Conservation (phyloP, 2,329 filamentous ascomycete genomes). For the Botrytis hyacinthi region DNA sequence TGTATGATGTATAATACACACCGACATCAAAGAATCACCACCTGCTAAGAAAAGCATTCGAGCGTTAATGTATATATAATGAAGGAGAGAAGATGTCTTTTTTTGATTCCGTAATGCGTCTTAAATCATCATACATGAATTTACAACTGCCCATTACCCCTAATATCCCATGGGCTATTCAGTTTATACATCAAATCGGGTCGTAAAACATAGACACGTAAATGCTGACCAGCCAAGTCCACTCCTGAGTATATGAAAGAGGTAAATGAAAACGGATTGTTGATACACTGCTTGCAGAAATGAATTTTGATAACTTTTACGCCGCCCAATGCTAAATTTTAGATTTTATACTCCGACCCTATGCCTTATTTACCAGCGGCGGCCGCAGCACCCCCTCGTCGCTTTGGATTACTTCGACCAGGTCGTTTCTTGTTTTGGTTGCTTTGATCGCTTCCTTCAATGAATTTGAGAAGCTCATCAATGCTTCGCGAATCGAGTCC, state of each 20-base stretch:
- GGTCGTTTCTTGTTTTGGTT: conserved; percentile 55
- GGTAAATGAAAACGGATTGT: conserved; percentile 3
- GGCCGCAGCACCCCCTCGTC: conserved; percentile 42
- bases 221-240: conserved; percentile 1
- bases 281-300: conserved; percentile 17
- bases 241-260: conserved; percentile 1
- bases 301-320: conserved; percentile 14
- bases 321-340: conserved; percentile 20
- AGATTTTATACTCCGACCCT: conserved; percentile 9
- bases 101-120: conserved; percentile 11
- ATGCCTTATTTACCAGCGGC: conserved; percentile 15
- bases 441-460: conserved; percentile 69
- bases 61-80: background rate
- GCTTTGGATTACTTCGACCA: conserved; percentile 55
- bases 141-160: background rate
- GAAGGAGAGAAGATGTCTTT: conserved; percentile 12
- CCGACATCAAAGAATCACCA: background rate
- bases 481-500: conserved; percentile 77
- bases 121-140: conserved; percentile 6
- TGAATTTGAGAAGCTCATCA: conserved; percentile 90
- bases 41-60: background rate
- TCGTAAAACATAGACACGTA: conserved; percentile 12
- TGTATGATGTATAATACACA: background rate
- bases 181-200: conserved; percentile 2
- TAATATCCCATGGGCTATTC: background rate